A percentile compares a stretch with the other conserved stretches of the same genome.
These are phyloP conservation scores for Taxillus chinensis DNA, from an alignment of 164 flowering plant species.

Conservation along the genomic window DNA sequence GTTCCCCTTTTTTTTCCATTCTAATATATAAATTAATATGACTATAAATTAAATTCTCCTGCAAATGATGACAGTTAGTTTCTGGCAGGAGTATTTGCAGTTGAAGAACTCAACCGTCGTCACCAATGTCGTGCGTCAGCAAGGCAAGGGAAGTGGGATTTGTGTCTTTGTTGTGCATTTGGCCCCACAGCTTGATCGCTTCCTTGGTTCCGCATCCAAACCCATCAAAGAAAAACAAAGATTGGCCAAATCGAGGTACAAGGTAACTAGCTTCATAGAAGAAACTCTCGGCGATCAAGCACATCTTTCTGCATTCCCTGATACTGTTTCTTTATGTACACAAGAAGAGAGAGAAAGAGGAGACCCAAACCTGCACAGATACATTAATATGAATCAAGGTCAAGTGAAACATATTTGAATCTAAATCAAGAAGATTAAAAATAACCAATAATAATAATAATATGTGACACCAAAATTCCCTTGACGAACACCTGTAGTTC, in stretches of 20 bases:
- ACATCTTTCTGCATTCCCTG: constrained; percentile 47
- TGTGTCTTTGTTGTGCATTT: constrained; percentile 3
- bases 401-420: too few relatives aligned
- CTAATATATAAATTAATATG: constrained; percentile 1
- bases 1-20: constrained; percentile 29
- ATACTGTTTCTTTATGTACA: background rate
- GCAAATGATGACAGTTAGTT: background rate
- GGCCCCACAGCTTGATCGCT: constrained; percentile 4
- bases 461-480: too few relatives aligned
- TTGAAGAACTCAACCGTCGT: constrained; percentile 18
- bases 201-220: constrained; percentile 4
- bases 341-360: background rate
- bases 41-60: background rate
- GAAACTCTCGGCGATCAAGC: constrained; percentile 6
- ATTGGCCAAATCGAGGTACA: constrained; percentile 1
- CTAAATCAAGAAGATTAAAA: too few relatives aligned
- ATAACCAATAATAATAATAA: too few relatives aligned
- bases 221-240: constrained; percentile 8
- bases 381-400: too few relatives aligned
- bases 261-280: constrained; percentile 2
- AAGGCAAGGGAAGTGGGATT: background rate
- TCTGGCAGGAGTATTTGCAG: constrained; percentile 10
- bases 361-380: background rate
- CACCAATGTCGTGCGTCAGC: constrained; percentile 17
- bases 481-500: too few relatives aligned